Evolutionary conservation across 805 yeast species (phyloP), one percentile per base, ranked within the genome.

Genomic region (Wickerhamiella parazyma): DNA sequence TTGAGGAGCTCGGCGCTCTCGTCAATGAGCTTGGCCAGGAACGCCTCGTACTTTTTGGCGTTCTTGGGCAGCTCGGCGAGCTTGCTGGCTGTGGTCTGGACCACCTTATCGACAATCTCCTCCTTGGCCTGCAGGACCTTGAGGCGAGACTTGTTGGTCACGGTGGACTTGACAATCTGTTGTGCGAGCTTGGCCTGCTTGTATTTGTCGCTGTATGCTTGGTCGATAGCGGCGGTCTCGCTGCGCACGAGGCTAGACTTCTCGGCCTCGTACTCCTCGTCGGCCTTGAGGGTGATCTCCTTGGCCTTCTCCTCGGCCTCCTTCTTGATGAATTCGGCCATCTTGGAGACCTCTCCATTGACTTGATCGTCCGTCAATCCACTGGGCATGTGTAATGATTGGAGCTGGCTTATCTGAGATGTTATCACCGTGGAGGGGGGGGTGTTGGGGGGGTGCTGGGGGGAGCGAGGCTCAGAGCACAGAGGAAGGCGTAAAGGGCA

Each of bases 301-400:
- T 83, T 84, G 53, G 97, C 95, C 69, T 91, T 91, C 65, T 91
- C 99, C 58, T 87, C 94, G 33, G 99, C 99, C 69, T 91, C 99
- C 75, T 89, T 91, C 68, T 81, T 84, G 74, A 91, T 91, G 78
- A 91, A 91, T 61, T 93, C 87, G 63, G 89, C 94, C 96, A 91
- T 91, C 72, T 91, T 91, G 63, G 79, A 78, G 65, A 91, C 82
- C 71, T 91, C 98, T 55, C 85, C 85, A 59, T 81, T 86, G 54
- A 89, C 97, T 86, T 87, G 83, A 47, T 54, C 59, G 40, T 54
- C 58, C 46, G 51, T 54, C 31, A 49, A 47, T 38, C 56, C 58
- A 12, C 52, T 29, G 24, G 48, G 42, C 48, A 45, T 45, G 38
- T 40, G 33, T 28, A 28, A 28, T 28, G 31, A 28, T 28, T 28